Evolutionary conservation across 108 stramenopile species (phyloP).

Genomic region (Skeletonema tropicum): DNA sequence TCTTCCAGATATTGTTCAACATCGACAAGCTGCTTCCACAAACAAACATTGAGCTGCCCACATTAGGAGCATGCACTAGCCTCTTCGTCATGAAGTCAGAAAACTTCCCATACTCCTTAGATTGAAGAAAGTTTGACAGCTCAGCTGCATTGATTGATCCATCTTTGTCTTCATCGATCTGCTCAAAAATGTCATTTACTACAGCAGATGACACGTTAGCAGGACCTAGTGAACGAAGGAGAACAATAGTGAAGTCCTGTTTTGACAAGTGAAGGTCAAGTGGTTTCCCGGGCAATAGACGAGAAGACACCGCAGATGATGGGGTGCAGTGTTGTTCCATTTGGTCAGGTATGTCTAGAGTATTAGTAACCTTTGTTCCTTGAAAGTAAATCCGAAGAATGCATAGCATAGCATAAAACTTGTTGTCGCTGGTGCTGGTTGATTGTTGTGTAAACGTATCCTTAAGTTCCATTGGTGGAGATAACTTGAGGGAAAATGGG

Average conservation of each 20-base stretch:
- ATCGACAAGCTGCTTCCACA: constrained; percentile 18
- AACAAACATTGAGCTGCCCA: constrained; percentile 8
- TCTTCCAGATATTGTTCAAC: constrained; percentile 10
- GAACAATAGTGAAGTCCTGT: constrained; percentile 19
- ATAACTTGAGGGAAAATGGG: too few species aligned
- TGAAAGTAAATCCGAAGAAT: too few species aligned
- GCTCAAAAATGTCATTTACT: constrained; percentile 23
- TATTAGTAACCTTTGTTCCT: too few species aligned
- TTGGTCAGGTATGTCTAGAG: too few species aligned
- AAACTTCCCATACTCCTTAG: not conserved
- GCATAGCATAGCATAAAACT: too few species aligned
- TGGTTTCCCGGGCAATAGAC: constrained; percentile 12
- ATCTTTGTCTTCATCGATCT: constrained; percentile 22
- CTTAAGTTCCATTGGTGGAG: too few species aligned
- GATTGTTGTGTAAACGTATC: not conserved
- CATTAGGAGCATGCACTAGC: constrained; percentile 1
- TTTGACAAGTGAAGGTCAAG: constrained; percentile 20
- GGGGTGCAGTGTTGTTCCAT: too few species aligned
- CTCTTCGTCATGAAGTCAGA: constrained; percentile 7
- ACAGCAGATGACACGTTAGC: constrained; percentile 14
- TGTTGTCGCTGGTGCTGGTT: too few species aligned
- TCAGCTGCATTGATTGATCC: constrained; percentile 21
- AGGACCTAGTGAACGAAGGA: constrained; percentile 24
- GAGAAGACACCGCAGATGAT: not conserved
- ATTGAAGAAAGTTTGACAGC: constrained; percentile 9